These are phyloP conservation scores for Penicillium mononematosum DNA, from an alignment of 495 filamentous ascomycete genomes.

Conservation along the genomic window DNA sequence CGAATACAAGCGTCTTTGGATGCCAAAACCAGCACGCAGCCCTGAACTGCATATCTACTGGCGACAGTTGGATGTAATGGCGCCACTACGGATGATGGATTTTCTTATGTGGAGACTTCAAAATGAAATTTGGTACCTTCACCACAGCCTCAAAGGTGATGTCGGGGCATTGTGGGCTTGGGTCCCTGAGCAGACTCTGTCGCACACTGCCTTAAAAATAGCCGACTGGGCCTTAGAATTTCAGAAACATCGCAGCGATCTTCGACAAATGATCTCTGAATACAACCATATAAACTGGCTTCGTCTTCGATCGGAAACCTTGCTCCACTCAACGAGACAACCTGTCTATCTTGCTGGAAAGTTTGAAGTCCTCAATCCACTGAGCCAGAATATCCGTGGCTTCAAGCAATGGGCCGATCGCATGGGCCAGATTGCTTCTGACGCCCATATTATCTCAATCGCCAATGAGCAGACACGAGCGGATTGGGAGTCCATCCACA, in stretches of 20 bases:
- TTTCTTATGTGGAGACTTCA: neutral
- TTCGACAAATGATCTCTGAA: neutral
- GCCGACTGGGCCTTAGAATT: neutral
- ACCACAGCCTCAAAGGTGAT: conserved; percentile 3
- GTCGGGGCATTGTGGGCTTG: conserved; percentile 23
- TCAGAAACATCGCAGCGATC: conserved; percentile 1
- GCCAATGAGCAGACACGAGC: neutral
- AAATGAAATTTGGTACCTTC: conserved; percentile 19
- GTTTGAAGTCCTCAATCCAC: conserved; percentile 20
- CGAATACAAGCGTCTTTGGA: conserved; percentile 14
- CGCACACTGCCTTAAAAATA: neutral
- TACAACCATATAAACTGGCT: conserved; percentile 28
- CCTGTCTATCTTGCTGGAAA: conserved; percentile 20
- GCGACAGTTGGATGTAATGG: conserved; percentile 35
- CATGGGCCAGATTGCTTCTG: neutral
- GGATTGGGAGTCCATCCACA: neutral
- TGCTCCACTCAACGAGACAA: conserved; percentile 15
- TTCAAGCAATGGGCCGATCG: conserved; percentile 20
- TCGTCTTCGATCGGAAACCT: conserved; percentile 24
- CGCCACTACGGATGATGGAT: conserved; percentile 20
- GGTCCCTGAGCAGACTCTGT: neutral
- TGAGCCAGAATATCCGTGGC: conserved; percentile 22
- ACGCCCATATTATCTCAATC: neutral
- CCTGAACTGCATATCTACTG: conserved; percentile 22
- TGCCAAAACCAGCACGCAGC: conserved; percentile 6